Percentiles rank a stretch among this genome's conserved stretches.
Evolutionary conservation across 768 basidiomycete species (phyloP).

Genomic region (Trametes gibbosa): DNA sequence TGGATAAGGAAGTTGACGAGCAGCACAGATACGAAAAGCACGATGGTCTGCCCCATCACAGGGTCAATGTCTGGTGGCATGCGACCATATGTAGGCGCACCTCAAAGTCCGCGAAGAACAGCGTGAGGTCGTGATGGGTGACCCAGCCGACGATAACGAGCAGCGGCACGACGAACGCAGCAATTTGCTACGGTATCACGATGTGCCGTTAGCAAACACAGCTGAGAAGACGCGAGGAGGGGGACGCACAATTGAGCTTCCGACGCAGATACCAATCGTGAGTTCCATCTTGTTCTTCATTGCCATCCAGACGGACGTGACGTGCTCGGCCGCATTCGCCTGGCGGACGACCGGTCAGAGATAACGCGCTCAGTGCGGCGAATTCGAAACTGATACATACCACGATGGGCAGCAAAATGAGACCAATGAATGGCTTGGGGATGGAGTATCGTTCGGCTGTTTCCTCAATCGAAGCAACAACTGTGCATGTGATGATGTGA

Average conservation of each 20-base stretch:
- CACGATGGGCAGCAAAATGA: conserved; percentile 86
- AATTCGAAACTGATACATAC: conserved; percentile 38
- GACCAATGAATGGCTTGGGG: conserved; percentile 81
- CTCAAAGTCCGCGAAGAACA: conserved; percentile 88
- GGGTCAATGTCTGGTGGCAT: neutral
- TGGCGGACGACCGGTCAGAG: conserved; percentile 24
- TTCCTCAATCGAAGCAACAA: conserved; percentile 91
- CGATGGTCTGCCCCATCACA: conserved; percentile 55
- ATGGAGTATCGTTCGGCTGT: conserved; percentile 78
- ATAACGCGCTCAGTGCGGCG: neutral
- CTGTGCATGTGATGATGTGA: conserved; percentile 35
- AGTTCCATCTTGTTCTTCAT: conserved; percentile 71
- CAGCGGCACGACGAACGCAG: conserved; percentile 81
- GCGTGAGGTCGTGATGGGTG: conserved; percentile 65
- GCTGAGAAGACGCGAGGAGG: neutral
- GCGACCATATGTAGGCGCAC: conserved; percentile 33
- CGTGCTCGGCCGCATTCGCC: conserved; percentile 86
- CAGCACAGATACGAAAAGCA: conserved; percentile 83
- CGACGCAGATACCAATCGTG: conserved; percentile 78
- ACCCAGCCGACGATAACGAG: conserved; percentile 90
- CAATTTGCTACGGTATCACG: conserved; percentile 68
- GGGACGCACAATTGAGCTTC: conserved; percentile 71
- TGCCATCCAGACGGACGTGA: conserved; percentile 86
- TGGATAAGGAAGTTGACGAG: conserved; percentile 72
- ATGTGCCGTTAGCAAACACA: neutral